Evolutionary conservation across 345 rosid genomes (phyloP), one percentile per base, ranked within the genome.

Genomic region (Aquilaria yunnanensis): DNA sequence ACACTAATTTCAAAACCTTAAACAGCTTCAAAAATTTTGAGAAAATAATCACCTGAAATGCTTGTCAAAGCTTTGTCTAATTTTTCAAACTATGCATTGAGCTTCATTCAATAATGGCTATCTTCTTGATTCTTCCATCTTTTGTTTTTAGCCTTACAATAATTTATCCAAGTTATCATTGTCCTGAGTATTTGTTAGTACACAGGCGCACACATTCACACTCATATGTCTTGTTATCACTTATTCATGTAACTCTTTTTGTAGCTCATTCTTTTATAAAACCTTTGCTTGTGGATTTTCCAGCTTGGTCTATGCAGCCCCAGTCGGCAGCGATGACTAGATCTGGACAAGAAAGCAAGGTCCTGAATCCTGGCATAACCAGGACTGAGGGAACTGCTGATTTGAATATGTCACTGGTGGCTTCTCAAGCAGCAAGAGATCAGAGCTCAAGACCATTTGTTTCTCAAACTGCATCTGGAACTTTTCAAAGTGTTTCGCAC

Each of bases 271-370:
- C 83, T 63, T 75, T 83, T n/a, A 60, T 78, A 72, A 80, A 71
- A 70, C 87, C 80, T 43, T 73, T 82, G 41, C 37, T 66, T 12
- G 68, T 74, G 61, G 81, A 81, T 78, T 81, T 89, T 67, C 74
- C 85, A 61, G 64, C 82, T 43, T 90, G 96, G 96, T 82, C 97
- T 71, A 50, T 82, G 31, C 89, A 83, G 54, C 60, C 84, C 74
- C 86, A 78, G 31, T 59, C 96, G 23, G 62, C 81, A 14, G 74
- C 77, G 48, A 76, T 81, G 64, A 72, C 75, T 65, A 85, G 73
- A 67, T 16, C 75, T 12, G 80, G 78, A 32, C 45, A 71, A 57
- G 87, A 85, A 65, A 88, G 72, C 71, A 85, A 77, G 77, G 71
- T 69, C 51, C 80, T 70, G 30, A 73, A 68, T 71, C 89, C 82